Conservation (phyloP, 2,329 filamentous ascomycete genomes). For the Colletotrichum echinochloae region DNA sequence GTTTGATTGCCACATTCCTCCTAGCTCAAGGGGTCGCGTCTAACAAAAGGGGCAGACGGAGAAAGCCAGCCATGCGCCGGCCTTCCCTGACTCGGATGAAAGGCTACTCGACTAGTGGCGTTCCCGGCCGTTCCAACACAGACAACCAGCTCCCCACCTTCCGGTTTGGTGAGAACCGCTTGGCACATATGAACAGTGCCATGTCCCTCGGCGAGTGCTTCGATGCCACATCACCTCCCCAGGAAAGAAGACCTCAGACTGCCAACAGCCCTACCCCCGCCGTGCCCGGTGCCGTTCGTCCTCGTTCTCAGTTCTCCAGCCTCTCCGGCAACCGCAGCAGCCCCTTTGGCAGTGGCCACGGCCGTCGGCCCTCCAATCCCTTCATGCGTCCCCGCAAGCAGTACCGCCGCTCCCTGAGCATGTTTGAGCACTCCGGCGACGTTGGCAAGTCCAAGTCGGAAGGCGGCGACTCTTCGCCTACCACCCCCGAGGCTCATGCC, state of each 20-base stretch:
- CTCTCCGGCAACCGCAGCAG: conserved; percentile 74
- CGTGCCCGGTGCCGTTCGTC: conserved; percentile 69
- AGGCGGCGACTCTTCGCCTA: conserved; percentile 63
- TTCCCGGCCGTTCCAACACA: conserved; percentile 69
- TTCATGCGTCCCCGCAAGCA: conserved; percentile 85
- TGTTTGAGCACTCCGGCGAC: conserved; percentile 95
- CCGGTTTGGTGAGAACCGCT: conserved; percentile 67
- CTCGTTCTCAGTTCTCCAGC: conserved; percentile 74
- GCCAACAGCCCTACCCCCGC: conserved; percentile 69
- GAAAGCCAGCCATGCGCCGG: conserved; percentile 76
- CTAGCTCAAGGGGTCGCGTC: conserved; percentile 34
- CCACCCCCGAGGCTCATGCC: conserved; percentile 67
- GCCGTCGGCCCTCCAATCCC: conserved; percentile 79
- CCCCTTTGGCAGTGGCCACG: conserved; percentile 78
- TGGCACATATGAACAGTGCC: conserved; percentile 56
- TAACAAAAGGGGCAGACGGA: conserved; percentile 61
- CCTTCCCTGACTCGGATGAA: conserved; percentile 82
- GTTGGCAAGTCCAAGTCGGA: conserved; percentile 82
- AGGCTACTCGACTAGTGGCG: conserved; percentile 75
- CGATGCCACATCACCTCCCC: conserved; percentile 77
- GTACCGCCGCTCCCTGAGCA: conserved; percentile 92
- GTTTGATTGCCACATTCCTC: conserved; percentile 45
- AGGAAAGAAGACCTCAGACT: conserved; percentile 72
- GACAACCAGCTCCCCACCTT: conserved; percentile 80
- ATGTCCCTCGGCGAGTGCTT: conserved; percentile 86